A percentile compares a stretch with the other conserved stretches of the same genome.
Conservation (phyloP, 305 asterid genomes). For the Fraxinus angustifolia region DNA sequence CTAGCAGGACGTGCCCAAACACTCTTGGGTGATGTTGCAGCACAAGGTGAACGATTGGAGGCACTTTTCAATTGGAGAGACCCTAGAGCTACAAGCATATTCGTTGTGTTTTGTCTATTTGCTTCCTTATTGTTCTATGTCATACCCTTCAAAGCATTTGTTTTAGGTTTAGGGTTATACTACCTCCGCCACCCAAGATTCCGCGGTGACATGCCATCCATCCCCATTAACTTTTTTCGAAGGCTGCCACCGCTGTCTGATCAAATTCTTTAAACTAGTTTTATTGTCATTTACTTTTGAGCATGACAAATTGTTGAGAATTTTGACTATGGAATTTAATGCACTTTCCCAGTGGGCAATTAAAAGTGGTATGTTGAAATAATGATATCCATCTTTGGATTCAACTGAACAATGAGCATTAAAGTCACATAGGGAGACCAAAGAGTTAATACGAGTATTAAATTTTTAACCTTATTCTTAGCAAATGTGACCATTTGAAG, state of each 20-base stretch:
- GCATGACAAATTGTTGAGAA: background rate
- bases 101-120: constrained; percentile 52
- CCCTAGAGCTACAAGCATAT: constrained; percentile 76
- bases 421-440: background rate
- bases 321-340: constrained; percentile 10
- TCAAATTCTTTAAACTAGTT: constrained; percentile 49
- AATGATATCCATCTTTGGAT: constrained; percentile 15
- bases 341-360: constrained; percentile 43
- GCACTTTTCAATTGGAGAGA: constrained; percentile 88
- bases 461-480: background rate
- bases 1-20: constrained; percentile 84
- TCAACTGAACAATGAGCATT: background rate
- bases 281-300: background rate
- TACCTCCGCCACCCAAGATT: constrained; percentile 87
- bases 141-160: constrained; percentile 63
- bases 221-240: constrained; percentile 69
- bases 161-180: constrained; percentile 57
- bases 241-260: constrained; percentile 80
- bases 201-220: constrained; percentile 78
- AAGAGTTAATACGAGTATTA: background rate
- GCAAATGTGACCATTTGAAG: constrained; percentile 30
- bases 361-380: constrained; percentile 29
- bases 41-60: constrained; percentile 84
- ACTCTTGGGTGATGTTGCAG: constrained; percentile 70
- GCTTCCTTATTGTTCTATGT: constrained; percentile 67